Base-by-base conservation (phyloP, 202 grass and related monocot species). In the Setaria italica region DNA sequence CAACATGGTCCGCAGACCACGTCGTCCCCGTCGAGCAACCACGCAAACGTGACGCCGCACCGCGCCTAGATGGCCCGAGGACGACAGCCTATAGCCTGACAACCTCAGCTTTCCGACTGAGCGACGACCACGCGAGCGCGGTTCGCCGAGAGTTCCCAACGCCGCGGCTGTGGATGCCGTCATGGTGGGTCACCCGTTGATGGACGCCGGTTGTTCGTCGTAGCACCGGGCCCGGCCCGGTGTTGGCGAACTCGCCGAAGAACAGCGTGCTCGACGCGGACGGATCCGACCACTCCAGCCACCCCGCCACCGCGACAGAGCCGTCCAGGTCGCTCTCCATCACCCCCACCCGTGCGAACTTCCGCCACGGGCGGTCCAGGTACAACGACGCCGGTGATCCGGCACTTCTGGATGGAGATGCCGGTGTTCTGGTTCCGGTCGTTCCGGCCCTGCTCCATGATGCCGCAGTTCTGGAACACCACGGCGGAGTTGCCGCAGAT, bases 361-460 rank as follows among this genome's bases (percentile, higher is more conserved):
- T 81, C 32, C 70, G 76, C 91, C 95, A 94, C 2, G 91, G 95
- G 50, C 92, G 80, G 41, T 91, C 95, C 0, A 98, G 88, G 60
- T 95, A 98, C 10, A 90, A 84, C n/a, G 72, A 11, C 2, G 20
- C 70, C 84, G 0, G 83, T 49, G 89, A 98, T 85, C 29, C 65
- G 85, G 8, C 85, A 93, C 47, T 71, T 85, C 66, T 95, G 88
- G 87, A 98, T 86, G 9, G 95, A 93, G 62, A 93, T 89, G 42
- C 92, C 87, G 0, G 95, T 95, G 81, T 92, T 93, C 47, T 98
- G 84, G 85, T 97, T 95, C 0, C 74, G 87, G 85, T 97, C 92
- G 1, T 42, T 41, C 9, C 92, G 92, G 51, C 91, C 91, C 64
- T 97, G 91, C 7, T 92, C 95, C 16, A 87, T 97, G 50, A 97